Evolutionary conservation across 495 filamentous ascomycete genomes (phyloP).

Genomic region (Copromyces sp.): DNA sequence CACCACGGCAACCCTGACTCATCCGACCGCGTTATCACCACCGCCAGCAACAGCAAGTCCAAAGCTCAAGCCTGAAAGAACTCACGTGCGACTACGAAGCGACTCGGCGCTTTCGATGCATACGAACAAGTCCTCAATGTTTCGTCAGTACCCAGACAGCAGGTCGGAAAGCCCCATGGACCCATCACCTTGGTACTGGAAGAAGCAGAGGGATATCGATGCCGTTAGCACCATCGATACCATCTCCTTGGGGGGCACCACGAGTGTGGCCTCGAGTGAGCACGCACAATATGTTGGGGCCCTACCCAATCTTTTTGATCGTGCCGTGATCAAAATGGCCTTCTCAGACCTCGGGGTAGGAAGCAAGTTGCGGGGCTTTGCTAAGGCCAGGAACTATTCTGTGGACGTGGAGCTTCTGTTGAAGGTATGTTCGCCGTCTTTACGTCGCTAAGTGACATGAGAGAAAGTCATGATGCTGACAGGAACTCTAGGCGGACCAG

Average conservation of each 20-base stretch:
- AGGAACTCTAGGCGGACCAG: conserved; percentile 20
- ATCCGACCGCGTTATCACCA: conserved; percentile 16
- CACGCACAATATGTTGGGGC: background rate
- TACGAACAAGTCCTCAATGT: conserved; percentile 19
- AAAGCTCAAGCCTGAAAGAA: conserved; percentile 5
- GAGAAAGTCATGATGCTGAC: background rate
- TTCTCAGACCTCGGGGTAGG: conserved; percentile 36
- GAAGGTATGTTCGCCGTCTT: conserved; percentile 23
- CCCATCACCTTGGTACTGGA: background rate
- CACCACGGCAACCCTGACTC: conserved; percentile 3
- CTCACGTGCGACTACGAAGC: conserved; percentile 24
- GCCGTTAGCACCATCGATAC: conserved; percentile 12
- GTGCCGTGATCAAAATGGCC: conserved; percentile 35
- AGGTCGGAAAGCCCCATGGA: conserved; percentile 16
- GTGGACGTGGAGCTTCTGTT: conserved; percentile 40
- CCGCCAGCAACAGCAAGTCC: conserved; percentile 8
- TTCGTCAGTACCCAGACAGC: conserved; percentile 27
- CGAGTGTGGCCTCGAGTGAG: background rate
- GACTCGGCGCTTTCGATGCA: conserved; percentile 31
- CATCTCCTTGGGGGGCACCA: background rate
- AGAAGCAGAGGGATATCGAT: conserved; percentile 6
- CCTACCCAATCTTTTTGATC: conserved; percentile 33
- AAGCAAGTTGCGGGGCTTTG: conserved; percentile 34
- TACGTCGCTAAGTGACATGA: background rate
- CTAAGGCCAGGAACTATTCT: conserved; percentile 29